Evolutionary conservation across 2,329 filamentous ascomycete species (phyloP).

Genomic region (Colletotrichum scovillei): DNA sequence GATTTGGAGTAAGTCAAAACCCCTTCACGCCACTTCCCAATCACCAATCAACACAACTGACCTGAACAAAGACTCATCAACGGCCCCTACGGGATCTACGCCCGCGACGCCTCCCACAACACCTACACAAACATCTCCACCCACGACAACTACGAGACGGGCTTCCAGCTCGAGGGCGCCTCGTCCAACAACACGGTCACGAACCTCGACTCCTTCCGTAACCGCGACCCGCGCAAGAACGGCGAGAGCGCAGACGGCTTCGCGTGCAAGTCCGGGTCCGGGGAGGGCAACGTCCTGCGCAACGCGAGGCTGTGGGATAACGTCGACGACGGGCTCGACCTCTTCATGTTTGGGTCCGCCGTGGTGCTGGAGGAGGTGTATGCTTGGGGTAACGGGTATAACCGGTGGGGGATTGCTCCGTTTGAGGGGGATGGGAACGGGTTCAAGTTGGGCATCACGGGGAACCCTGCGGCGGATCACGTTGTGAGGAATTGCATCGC

Average conservation of each 20-base stretch:
- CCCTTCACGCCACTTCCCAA: too few relatives aligned
- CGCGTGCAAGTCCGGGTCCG: conserved; percentile 56
- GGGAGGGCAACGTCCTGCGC: conserved; percentile 56
- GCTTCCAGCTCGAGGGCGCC: conserved; percentile 46
- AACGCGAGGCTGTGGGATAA: conserved; percentile 59
- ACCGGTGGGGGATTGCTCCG: conserved; percentile 52
- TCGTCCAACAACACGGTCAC: conserved; percentile 49
- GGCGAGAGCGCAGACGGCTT: conserved; percentile 60
- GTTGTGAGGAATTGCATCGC: conserved; percentile 55
- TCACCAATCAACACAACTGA: too few relatives aligned
- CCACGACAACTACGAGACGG: conserved; percentile 48
- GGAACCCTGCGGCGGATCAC: conserved; percentile 53
- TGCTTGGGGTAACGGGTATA: conserved; percentile 58
- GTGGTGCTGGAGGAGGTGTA: conserved; percentile 55
- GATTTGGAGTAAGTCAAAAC: conserved; percentile 47
- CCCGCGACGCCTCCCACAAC: conserved; percentile 46
- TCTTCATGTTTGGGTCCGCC: conserved; percentile 52
- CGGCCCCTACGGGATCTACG: conserved; percentile 47
- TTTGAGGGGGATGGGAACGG: conserved; percentile 59
- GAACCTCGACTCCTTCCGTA: conserved; percentile 53
- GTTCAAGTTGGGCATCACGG: conserved; percentile 56
- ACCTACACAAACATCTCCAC: conserved; percentile 46
- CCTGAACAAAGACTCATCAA: conserved; percentile 46
- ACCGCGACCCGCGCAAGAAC: conserved; percentile 59
- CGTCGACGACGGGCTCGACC: conserved; percentile 59